Base-by-base conservation (phyloP, 2,329 filamentous ascomycete species). In the Exserohilum rostratum region DNA sequence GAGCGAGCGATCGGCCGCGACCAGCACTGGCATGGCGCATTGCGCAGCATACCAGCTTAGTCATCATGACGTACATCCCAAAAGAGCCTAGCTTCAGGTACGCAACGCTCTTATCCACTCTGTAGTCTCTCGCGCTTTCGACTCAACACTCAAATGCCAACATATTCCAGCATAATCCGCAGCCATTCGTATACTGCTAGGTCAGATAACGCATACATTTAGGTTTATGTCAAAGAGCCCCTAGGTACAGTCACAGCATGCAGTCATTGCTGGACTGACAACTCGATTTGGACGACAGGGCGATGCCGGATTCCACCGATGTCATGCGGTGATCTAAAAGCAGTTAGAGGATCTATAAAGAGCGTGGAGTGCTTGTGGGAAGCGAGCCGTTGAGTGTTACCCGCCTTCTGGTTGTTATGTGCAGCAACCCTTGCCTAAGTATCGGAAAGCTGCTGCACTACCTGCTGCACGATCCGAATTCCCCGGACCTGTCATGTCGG, bases 51-150 rank as follows among this genome's bases (percentile, higher is more conserved):
- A n/a, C 12, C 5, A 13, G 53, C 50, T 66, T 60, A 66, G 65
- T 66, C 65, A 65, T 27, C 48, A 34, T 57, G 57, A 67, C 50
- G 57, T 61, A 38, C 30, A 31, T 15, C 39, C 35, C 44, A 34
- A 46, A 46, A 3, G 10, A 33, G 54, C 15, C 29, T 54, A 57
- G 54, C 50, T 34, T 12, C 54, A 49, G 45, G 50, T 46, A 57
- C 54, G 27, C 15, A 33, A 18, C 39, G 53, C 54, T 22, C 27
- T 44, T 52, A 38, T 55, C 38, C 44, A 48, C 46, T 40, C 39
- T 30, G 33, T 39, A n/a, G 51, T 58, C 53, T 52, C 29, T 49
- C 51, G 57, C 50, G 48, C 43, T 42, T 34, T 33, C 47, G 17
- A 43, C 31, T 30, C 55, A 50, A 53, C 55, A 48, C 30, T 50